Evolutionary conservation across 2,329 filamentous ascomycete genomes (phyloP), one percentile per base, ranked within the genome.

Genomic region (Arthrobotrys sinensis): DNA sequence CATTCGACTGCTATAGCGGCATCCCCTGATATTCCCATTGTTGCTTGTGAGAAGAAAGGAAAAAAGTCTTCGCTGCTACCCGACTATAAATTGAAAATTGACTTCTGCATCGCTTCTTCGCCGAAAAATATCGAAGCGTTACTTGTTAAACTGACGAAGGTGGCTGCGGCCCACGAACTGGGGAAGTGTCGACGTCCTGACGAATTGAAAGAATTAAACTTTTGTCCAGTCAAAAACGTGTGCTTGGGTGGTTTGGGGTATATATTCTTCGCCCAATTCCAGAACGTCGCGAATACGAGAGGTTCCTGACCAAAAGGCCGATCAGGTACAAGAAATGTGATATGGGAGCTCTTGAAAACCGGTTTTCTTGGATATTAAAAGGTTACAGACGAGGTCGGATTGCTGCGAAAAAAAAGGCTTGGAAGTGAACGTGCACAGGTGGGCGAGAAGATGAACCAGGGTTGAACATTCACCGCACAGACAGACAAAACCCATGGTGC

Each of bases 401-500:
- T 77, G 8, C 19, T 52, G 72, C 72, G 65, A 68, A 64, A 63
- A 57, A 52, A 70, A 70, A 57, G 57, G 21, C 38, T 45, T 45
- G 52, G 45, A 46, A 38, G 69, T 57, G 57, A 66, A 65, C 72
- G 66, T 70, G 72, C 65, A 77, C 53, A 38, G 65, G 72, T 77
- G 72, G 72, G 72, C 72, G 66, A 77, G 57, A 70, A 76, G 48
- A 69, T 66, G 65, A 70, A 70, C 72, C 57, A 77, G 72, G 72
- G 65, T 77, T 65, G 55, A 77, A 43, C 65, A 65, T 65, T 52
- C 68, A 52, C 63, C 72, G 72, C 72, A 77, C 72, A 70, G 72
- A 77, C 72, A 50, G 40, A 55, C 16, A 45, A 34, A 38, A 65
- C 40, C 70, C 52, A 66, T 75, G 71, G 71, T 68, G 71, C 63